These are phyloP conservation scores for Geranium brycei DNA, from an alignment of 345 rosid genomes.

Conservation along the genomic window DNA sequence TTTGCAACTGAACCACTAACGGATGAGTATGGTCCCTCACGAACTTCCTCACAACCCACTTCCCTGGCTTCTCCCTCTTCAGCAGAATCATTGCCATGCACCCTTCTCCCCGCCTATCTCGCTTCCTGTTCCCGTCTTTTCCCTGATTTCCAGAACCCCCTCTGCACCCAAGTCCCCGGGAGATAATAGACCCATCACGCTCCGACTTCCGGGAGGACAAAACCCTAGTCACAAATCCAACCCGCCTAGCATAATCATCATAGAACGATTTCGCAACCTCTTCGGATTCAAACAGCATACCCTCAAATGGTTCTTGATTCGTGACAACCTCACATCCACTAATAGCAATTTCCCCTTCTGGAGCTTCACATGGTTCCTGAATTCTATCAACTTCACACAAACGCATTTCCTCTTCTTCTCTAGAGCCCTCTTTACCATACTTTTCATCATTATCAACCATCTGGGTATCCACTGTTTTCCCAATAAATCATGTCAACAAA, in stretches of 20 bases:
- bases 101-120: conserved; percentile 3
- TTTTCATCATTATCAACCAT: neutral
- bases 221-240: conserved; percentile 7
- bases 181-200: conserved; percentile 11
- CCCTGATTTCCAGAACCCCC: conserved; percentile 1
- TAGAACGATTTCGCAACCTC: conserved; percentile 6
- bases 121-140: neutral
- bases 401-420: neutral
- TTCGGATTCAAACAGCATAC: conserved; percentile 9
- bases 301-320: conserved; percentile 7
- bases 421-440: neutral
- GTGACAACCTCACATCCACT: neutral
- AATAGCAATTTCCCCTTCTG: neutral
- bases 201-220: conserved; percentile 9
- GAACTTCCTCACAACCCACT: conserved; percentile 8
- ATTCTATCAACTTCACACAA: conserved; percentile 3
- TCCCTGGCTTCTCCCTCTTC: conserved; percentile 10
- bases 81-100: conserved; percentile 6
- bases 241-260: conserved; percentile 7
- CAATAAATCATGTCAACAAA: neutral
- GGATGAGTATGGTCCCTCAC: conserved; percentile 10
- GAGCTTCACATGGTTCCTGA: neutral
- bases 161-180: conserved; percentile 12
- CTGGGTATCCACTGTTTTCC: neutral
- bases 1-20: neutral